A percentile compares a stretch with the other conserved stretches of the same genome.
These are phyloP conservation scores for Blastocystis sp. DNA, from an alignment of 352 stramenopile genomes.

Conservation along the genomic window DNA sequence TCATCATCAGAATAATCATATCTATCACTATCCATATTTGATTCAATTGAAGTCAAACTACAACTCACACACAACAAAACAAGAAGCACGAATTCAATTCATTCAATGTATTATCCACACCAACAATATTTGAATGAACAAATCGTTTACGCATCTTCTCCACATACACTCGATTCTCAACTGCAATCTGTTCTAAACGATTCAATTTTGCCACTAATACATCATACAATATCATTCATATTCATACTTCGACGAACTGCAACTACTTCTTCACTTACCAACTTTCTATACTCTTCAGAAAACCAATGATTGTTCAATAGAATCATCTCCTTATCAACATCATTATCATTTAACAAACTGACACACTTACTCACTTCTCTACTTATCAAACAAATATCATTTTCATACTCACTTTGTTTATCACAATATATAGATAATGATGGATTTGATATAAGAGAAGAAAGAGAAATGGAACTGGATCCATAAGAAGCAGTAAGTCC, in stretches of 20 bases:
- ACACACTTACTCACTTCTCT: background rate
- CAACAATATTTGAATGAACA: constrained; percentile 5
- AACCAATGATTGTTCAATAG: background rate
- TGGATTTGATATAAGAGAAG: background rate
- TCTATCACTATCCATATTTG: background rate
- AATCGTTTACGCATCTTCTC: background rate
- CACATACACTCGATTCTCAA: constrained; percentile 3
- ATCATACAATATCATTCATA: background rate
- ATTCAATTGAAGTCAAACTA: constrained; percentile 9
- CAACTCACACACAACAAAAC: background rate
- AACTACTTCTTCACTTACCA: background rate
- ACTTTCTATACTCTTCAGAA: background rate
- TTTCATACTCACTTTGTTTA: background rate
- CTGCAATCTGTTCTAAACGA: background rate
- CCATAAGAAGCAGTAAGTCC: background rate
- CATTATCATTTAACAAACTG: background rate
- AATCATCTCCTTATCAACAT: background rate
- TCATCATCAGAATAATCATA: no score
- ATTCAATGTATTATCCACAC: background rate
- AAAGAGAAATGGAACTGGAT: background rate
- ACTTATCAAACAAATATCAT: background rate
- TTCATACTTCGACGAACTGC: background rate
- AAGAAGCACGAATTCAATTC: background rate
- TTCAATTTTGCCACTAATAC: background rate
- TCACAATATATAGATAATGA: background rate